phyloP scores from a whole-genome alignment of 345 rosid species.

The Balakata baccata region DNA sequence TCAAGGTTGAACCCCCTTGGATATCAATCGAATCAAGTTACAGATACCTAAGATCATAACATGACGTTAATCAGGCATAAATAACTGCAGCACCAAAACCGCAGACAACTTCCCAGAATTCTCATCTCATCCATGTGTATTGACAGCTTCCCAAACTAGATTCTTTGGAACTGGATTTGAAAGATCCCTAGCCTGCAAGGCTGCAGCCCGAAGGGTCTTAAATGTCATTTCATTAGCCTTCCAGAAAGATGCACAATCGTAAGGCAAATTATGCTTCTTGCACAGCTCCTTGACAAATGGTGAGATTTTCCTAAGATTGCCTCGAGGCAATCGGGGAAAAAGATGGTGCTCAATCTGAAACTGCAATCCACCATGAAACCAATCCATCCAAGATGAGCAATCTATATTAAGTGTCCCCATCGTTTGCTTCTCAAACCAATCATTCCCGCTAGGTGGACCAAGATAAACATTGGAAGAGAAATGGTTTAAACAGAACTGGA shows the following conservation, averaged over 20 bases:
- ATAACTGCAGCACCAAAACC: conserved; percentile 16
- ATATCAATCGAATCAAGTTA: conserved; percentile 19
- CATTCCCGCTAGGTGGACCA: conserved; percentile 45
- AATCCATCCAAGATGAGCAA: conserved; percentile 66
- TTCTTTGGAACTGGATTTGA: conserved; percentile 43
- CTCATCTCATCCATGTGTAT: conserved; percentile 44
- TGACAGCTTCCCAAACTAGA: conserved; percentile 57
- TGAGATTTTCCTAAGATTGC: conserved; percentile 44
- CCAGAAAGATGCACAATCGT: conserved; percentile 43
- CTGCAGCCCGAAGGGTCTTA: conserved; percentile 37
- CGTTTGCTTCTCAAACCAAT: conserved; percentile 54
- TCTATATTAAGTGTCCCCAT: conserved; percentile 44
- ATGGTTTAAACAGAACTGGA: conserved; percentile 60
- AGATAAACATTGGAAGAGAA: conserved; percentile 50
- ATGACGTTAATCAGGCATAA: conserved; percentile 8
- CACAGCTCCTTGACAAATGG: conserved; percentile 52
- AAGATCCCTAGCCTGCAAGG: conserved; percentile 53
- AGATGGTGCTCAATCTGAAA: conserved; percentile 76
- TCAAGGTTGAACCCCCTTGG: conserved; percentile 5
- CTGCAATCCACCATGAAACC: conserved; percentile 82
- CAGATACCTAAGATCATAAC: conserved; percentile 6
- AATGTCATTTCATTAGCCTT: conserved; percentile 47
- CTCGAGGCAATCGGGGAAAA: conserved; percentile 55
- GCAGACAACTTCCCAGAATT: conserved; percentile 8
- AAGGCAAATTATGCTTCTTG: conserved; percentile 52